A percentile compares a stretch with the other conserved stretches of the same genome.
These are phyloP conservation scores for Roridomyces roridus DNA, from an alignment of 768 basidiomycete species.

Conservation along the genomic window DNA sequence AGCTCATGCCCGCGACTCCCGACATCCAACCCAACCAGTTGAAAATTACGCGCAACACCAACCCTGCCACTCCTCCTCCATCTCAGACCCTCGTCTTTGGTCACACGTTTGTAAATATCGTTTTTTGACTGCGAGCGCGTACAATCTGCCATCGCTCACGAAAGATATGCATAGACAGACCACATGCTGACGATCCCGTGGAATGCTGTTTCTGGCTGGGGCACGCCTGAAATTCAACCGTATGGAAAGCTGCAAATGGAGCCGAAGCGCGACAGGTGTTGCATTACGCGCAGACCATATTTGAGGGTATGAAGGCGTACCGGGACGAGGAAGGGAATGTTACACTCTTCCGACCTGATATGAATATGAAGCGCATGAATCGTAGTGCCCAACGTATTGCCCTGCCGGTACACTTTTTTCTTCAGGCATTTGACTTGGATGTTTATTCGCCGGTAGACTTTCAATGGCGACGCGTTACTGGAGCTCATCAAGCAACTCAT, in stretches of 20 bases:
- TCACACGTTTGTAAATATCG: conserved; percentile 81
- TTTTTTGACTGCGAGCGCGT: conserved; percentile 13
- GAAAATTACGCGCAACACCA: conserved; percentile 50
- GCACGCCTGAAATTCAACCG: conserved; percentile 78
- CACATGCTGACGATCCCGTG: conserved; percentile 88
- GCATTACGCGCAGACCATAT: conserved; percentile 91
- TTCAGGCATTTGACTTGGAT: neutral
- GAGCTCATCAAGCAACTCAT: conserved; percentile 88
- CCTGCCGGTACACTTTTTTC: conserved; percentile 61
- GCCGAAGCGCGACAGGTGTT: conserved; percentile 82
- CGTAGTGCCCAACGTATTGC: conserved; percentile 79
- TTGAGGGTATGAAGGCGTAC: conserved; percentile 97
- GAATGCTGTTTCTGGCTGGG: conserved; percentile 80
- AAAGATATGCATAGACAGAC: conserved; percentile 60
- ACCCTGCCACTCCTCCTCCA: conserved; percentile 68
- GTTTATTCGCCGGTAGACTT: conserved; percentile 54
- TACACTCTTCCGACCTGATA: conserved; percentile 90
- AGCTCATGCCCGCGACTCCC: conserved; percentile 45
- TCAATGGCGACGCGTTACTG: conserved; percentile 76
- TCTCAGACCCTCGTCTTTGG: conserved; percentile 81
- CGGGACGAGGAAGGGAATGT: conserved; percentile 73
- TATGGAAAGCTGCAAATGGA: conserved; percentile 80
- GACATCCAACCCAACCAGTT: conserved; percentile 67
- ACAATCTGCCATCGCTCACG: conserved; percentile 12
- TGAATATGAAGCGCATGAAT: conserved; percentile 98